phyloP scores from a whole-genome alignment of 129 eudicot genomes.

The Heracleum sosnowskyi region DNA sequence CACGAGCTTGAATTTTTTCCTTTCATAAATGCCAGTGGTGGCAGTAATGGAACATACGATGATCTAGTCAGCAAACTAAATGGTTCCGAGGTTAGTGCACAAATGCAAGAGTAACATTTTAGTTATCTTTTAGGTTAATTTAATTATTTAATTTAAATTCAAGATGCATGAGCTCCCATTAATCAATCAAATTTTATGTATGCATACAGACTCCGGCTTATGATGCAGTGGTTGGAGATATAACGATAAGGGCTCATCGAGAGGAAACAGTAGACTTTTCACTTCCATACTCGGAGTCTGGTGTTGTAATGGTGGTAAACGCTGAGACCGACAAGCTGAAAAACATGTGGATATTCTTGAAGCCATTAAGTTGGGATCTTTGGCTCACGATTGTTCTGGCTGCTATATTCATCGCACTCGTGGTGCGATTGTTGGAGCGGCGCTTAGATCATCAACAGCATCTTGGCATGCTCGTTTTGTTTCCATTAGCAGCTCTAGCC shows the following conservation, averaged over 20 bases:
- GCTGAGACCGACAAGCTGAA: slow-evolving; percentile 7
- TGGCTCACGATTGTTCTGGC: slow-evolving; percentile 23
- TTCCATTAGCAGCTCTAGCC: slow-evolving; percentile 25
- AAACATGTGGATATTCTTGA: slow-evolving; percentile 31
- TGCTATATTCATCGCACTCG: slow-evolving; percentile 21
- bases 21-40: slow-evolving; percentile 18
- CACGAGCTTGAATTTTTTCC: slow-evolving; percentile 32
- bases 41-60: slow-evolving; percentile 20
- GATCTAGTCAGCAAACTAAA: slow-evolving; percentile 25
- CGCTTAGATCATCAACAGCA: background rate
- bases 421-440: slow-evolving; percentile 23
- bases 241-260: slow-evolving; percentile 30
- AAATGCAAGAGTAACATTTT: background rate
- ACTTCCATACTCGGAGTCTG: slow-evolving; percentile 40
- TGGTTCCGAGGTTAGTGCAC: slow-evolving; percentile 19
- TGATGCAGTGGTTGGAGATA: slow-evolving; percentile 39
- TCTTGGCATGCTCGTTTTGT: slow-evolving; percentile 8
- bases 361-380: slow-evolving; percentile 38
- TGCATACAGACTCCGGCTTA: background rate
- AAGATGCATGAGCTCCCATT: background rate
- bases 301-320: slow-evolving; percentile 31
- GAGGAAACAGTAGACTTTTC: slow-evolving; percentile 24
- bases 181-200: background rate
- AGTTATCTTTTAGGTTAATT: background rate
- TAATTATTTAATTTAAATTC: background rate